Evolutionary conservation across 139 green algal species (phyloP).

Genomic region (Volvox reticuliferus): DNA sequence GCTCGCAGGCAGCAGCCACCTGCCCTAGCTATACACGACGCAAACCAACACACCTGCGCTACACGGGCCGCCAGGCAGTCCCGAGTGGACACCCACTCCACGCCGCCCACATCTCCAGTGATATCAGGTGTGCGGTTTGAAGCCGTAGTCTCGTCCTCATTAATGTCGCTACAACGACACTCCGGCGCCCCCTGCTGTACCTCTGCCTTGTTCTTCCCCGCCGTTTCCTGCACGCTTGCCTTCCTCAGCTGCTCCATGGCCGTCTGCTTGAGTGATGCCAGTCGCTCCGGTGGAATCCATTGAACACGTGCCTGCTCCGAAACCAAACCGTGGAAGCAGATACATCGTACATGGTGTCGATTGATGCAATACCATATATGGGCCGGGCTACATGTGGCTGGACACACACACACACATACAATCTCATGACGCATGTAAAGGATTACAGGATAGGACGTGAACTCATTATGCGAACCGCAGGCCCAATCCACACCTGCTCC

Average conservation of each 20-base stretch:
- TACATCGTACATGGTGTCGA: background rate
- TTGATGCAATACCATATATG: too few relatives aligned
- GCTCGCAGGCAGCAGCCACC: too few relatives aligned
- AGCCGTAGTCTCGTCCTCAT: background rate
- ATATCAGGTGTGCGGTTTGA: background rate
- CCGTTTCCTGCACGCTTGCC: background rate
- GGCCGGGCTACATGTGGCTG: too few relatives aligned
- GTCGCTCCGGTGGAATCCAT: background rate
- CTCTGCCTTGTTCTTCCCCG: background rate
- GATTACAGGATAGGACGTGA: too few relatives aligned
- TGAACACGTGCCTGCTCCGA: background rate
- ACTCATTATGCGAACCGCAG: too few relatives aligned
- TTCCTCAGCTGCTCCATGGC: constrained; percentile 2
- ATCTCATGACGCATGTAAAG: too few relatives aligned
- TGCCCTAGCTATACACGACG: too few relatives aligned
- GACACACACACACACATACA: too few relatives aligned
- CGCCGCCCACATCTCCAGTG: background rate
- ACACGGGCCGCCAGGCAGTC: background rate
- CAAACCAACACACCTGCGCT: background rate
- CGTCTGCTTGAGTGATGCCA: background rate
- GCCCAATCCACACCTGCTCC: too few relatives aligned
- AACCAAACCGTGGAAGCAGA: background rate
- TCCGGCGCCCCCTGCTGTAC: background rate
- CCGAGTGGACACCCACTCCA: background rate
- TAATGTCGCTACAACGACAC: background rate